These are phyloP conservation scores for Aspergillus nanangensis DNA, from an alignment of 495 filamentous ascomycete genomes.

Conservation along the genomic window DNA sequence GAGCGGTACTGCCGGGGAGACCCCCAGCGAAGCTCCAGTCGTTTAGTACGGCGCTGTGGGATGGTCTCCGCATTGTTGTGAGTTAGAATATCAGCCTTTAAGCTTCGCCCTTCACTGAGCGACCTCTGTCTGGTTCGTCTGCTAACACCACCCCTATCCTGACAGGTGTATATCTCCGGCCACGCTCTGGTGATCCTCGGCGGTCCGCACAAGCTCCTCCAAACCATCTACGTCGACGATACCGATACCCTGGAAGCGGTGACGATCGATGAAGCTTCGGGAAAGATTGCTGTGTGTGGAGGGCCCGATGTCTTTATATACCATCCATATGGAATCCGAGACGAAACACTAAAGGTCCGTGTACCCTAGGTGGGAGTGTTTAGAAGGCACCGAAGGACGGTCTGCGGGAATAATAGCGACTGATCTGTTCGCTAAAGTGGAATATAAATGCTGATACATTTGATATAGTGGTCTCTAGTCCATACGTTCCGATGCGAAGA, in stretches of 20 bases:
- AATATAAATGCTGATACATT: constrained; percentile 5
- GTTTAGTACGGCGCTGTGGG: constrained; percentile 81
- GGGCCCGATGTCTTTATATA: constrained; percentile 68
- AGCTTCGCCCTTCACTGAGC: too few relatives aligned
- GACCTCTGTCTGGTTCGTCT: neutral
- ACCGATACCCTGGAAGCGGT: constrained; percentile 65
- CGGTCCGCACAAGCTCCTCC: constrained; percentile 68
- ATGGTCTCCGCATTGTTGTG: constrained; percentile 75
- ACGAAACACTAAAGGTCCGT: constrained; percentile 54
- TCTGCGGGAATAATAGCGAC: neutral
- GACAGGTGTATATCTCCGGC: constrained; percentile 83
- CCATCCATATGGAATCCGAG: constrained; percentile 65
- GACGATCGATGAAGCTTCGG: constrained; percentile 71
- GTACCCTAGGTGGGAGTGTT: neutral
- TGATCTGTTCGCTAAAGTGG: neutral
- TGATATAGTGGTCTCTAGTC: constrained; percentile 51
- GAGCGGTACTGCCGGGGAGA: constrained; percentile 84
- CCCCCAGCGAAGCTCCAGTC: constrained; percentile 88
- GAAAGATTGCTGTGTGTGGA: constrained; percentile 77
- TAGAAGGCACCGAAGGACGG: neutral
- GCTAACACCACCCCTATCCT: too few relatives aligned
- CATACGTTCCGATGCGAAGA: constrained; percentile 37
- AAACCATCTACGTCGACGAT: constrained; percentile 88
- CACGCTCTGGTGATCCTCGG: constrained; percentile 79
- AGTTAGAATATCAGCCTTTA: too few relatives aligned